Conservation (phyloP, 2,329 filamentous ascomycete genomes). For the Calonectria pauciramosa region DNA sequence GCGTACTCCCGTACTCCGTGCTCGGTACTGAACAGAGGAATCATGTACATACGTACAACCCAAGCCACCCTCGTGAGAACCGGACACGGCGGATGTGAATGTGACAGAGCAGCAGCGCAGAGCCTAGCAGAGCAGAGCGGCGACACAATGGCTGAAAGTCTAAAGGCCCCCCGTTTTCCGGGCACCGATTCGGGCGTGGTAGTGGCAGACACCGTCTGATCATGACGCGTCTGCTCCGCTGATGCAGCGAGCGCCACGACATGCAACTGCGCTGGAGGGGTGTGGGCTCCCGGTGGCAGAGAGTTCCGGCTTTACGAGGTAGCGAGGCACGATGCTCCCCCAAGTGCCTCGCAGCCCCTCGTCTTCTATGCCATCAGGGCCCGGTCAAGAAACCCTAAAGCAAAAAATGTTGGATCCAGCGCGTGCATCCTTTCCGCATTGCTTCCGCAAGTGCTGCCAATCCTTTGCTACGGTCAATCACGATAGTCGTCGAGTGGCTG, state of each 20-base stretch:
- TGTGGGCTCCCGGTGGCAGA: conserved; percentile 29
- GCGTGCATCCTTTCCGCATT: conserved; percentile 4
- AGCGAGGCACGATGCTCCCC: conserved; percentile 16
- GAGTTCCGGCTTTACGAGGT: conserved; percentile 28
- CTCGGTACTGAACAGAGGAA: background rate
- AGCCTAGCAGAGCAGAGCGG: background rate
- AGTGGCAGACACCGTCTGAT: conserved; percentile 27
- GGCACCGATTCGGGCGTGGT: conserved; percentile 17
- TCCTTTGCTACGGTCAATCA: background rate
- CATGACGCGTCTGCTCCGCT: conserved; percentile 47
- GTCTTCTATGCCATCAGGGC: conserved; percentile 8
- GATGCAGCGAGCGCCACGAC: conserved; percentile 39
- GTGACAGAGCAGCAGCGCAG: background rate
- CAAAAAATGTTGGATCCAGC: background rate
- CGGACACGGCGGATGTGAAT: conserved; percentile 1
- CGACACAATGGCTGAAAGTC: background rate
- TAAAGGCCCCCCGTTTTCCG: conserved; percentile 12
- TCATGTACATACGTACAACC: background rate
- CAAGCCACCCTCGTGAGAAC: conserved; percentile 1
- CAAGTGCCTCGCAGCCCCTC: conserved; percentile 14
- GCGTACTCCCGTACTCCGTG: conserved; percentile 6
- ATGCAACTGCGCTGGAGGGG: conserved; percentile 33
- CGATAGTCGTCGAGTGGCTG: background rate
- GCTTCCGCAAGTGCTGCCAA: background rate
- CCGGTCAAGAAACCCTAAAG: conserved; percentile 18